Base-by-base conservation (phyloP, 805 yeast genomes). In the Torulaspora maleeae region DNA sequence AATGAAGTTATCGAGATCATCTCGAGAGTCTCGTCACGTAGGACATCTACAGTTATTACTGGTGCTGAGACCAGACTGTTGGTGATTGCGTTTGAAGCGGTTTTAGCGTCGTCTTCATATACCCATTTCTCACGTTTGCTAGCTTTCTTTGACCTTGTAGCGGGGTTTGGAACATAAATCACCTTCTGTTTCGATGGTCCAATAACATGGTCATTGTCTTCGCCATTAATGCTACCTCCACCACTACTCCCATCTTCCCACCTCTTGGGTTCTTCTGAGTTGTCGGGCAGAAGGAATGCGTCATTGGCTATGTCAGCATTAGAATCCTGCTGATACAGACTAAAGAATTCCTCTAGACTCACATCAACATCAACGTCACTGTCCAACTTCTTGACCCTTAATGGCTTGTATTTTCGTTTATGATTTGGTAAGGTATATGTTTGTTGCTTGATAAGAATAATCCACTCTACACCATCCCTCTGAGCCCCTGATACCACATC, bases 1-100 rank as follows among this genome's bases (percentile, higher is more conserved):
- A 87, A 65, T 0, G 95, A 83, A 0, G 90, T 83, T 2, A 83
- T 76, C 11, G 85, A 74, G 32, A 91, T 85, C 76, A 89, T 85
- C 41, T 89, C 91, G 49, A 93, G 63, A 2, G 87, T 85, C 50
- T 89, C 97, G 54, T 87, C 95, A 49, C 83, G 75, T 10, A 80
- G 66, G 3, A 78, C 80, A 60, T 91, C 98, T 27, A 91, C 78
- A 0, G 84, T 77, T 38, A 89, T 72, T 0, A 91, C 77, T 0
- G 97, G 91, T 0, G 93, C 82, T 17, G 69, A 66, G 0, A 82
- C 71, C 32, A 91, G 62, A 9, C 71, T 73, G 40, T 74, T 73
- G 33, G 88, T 60, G 38, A 83, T 69, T 3, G 68, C 60, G 1
- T 75, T 73, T 0, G 86, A 74, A 0, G 85, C 84, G 44, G 76